Conservation (phyloP, 228 moss, liverwort and hornwort genomes). For the Sphagnum fallax region DNA sequence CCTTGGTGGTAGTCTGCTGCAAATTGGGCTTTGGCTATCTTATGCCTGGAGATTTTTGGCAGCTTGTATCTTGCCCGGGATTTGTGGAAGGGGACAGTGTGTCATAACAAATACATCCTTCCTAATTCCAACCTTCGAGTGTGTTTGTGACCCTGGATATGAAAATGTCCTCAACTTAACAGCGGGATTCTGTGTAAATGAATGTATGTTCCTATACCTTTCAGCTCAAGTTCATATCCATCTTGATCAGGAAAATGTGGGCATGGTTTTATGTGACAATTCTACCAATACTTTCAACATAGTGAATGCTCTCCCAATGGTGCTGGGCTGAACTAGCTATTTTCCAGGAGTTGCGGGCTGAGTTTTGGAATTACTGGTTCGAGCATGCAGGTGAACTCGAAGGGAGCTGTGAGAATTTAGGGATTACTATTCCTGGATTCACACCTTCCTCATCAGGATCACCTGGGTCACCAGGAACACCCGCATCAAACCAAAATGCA, state of each 20-base stretch:
- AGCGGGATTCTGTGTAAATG: constrained; percentile 35
- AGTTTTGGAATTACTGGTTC: too few species aligned
- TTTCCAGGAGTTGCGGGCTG: too few species aligned
- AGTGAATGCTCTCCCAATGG: too few species aligned
- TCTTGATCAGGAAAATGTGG: too few species aligned
- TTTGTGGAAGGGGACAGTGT: constrained; percentile 43
- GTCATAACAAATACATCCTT: constrained; percentile 16
- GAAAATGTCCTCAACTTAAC: constrained; percentile 53
- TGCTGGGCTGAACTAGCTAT: too few species aligned
- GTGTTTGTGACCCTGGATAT: constrained; percentile 38
- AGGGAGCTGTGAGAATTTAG: constrained; percentile 34
- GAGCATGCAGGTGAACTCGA: constrained; percentile 34
- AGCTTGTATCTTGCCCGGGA: constrained; percentile 43
- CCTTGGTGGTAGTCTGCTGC: neutral
- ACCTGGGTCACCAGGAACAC: neutral
- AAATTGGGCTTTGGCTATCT: too few species aligned
- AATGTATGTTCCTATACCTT: constrained; percentile 12
- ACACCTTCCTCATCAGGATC: constrained; percentile 11
- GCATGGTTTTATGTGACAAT: too few species aligned
- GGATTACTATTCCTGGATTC: constrained; percentile 28
- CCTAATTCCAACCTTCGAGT: constrained; percentile 40
- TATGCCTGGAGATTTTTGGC: constrained; percentile 1
- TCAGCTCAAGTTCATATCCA: too few species aligned
- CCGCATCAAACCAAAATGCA: neutral
- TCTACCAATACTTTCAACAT: too few species aligned